Evolutionary conservation across 2,329 filamentous ascomycete genomes (phyloP), one percentile per base, ranked within the genome.

Genomic region (Ascochyta rabiei): DNA sequence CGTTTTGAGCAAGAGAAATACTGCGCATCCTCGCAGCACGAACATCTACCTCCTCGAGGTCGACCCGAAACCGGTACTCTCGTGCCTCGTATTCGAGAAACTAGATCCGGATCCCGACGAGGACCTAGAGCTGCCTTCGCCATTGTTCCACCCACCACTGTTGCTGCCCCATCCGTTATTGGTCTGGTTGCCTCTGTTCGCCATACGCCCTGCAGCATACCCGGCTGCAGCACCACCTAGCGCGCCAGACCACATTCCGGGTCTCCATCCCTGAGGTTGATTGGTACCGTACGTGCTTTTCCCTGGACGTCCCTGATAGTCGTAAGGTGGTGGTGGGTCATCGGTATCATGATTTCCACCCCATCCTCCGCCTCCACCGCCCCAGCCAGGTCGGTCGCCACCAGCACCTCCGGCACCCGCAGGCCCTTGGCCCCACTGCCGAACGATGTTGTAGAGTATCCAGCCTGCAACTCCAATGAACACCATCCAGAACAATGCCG

Each of bases 171-270:
- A 63, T 43, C 66, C 58, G 64, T 58, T 56, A 68, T 72, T 72
- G 8, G 57, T 74, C 54, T 78, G 77, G n/a, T 78, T 74, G 5
- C 73, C 74, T 49, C 77, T 75, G 37, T 75, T 70, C 2, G 63
- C 65, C 48, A 57, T 56, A 19, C 66, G 82, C 0, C 85, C 85
- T 6, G 87, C 86, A 53, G 82, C 71, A 67, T 90, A 91, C 1
- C 81, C 86, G 3, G 87, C 89, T 1, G 89, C 88, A 5, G 86
- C 87, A 39, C 89, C 90, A 15, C 83, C 83, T 0, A 84, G 81
- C n/a, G 84, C 76, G 18, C 89, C 89, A 16, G 79, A 83, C 89
- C 89, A 92, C 75, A 92, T 91, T 1, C 89, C 89, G 5, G 89
- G 89, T 44, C 82, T 81, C 88, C 88, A 91, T 1, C 80, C 79